A percentile compares a stretch with the other conserved stretches of the same genome.
Conservation (phyloP, 140 eudicot genomes). For the Anethum foeniculum region DNA sequence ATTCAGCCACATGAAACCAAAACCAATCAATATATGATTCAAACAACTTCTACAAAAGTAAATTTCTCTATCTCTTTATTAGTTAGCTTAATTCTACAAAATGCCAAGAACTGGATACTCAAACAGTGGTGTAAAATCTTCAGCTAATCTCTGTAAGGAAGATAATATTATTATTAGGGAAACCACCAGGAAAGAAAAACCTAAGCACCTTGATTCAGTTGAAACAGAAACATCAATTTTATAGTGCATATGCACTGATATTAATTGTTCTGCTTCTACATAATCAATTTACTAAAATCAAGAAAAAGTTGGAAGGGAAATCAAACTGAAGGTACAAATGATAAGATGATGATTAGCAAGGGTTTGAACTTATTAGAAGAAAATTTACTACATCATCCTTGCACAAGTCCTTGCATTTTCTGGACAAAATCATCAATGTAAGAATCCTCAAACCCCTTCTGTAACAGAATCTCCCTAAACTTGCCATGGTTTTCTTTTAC, state of each 20-base stretch:
- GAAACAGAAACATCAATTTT: background rate
- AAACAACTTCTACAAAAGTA: no score
- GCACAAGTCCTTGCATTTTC: background rate
- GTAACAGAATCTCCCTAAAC: slow-evolving; percentile 22
- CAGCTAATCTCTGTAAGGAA: background rate
- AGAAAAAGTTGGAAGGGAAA: background rate
- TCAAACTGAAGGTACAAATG: background rate
- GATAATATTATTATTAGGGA: background rate
- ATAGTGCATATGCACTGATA: background rate
- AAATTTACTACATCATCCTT: background rate
- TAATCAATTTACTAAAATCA: background rate
- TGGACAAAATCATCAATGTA: slow-evolving; percentile 1
- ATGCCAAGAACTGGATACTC: no score
- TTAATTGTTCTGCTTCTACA: background rate
- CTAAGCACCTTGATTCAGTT: background rate
- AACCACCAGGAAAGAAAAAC: background rate
- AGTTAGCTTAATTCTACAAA: no score
- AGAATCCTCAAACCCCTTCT: slow-evolving; percentile 15
- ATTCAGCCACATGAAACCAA: no score
- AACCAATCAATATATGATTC: no score
- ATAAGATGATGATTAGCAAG: background rate
- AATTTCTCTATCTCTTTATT: no score
- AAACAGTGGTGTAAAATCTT: no score
- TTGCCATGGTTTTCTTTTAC: slow-evolving; percentile 17
- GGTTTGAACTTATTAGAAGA: background rate